Percentiles rank a stretch among this genome's conserved stretches.
phyloP scores from a whole-genome alignment of 208 protist genomes.

The Crithidia fasciculata region DNA sequence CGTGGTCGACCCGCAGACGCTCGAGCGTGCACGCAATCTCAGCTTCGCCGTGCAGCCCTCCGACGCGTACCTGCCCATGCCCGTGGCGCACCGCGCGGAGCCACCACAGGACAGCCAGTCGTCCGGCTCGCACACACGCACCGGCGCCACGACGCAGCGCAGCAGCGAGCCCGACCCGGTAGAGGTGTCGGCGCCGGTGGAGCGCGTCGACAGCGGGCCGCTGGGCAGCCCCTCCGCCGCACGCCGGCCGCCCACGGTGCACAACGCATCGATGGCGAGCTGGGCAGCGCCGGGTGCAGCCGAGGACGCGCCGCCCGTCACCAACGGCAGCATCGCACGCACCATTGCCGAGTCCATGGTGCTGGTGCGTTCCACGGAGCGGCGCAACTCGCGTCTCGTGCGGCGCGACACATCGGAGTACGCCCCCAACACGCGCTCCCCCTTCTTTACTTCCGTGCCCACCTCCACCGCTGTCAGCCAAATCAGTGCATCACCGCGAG shows the following conservation, averaged over 20 bases:
- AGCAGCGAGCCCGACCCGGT: not conserved
- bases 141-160: too few relatives aligned
- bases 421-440: not conserved
- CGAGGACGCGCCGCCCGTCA: not conserved
- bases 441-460: not conserved
- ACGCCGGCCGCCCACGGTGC: not conserved
- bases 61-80: not conserved
- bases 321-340: constrained; percentile 22
- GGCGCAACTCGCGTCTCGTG: constrained; percentile 15
- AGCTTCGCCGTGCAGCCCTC: constrained; percentile 5
- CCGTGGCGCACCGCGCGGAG: not conserved
- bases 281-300: not conserved
- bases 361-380: constrained; percentile 20
- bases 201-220: not conserved
- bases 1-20: constrained; percentile 12
- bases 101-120: not conserved
- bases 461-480: not conserved
- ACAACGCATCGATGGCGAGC: not conserved
- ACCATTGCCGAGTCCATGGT: constrained; percentile 24
- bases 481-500: not conserved
- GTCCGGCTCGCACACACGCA: not conserved
- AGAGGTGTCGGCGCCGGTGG: not conserved
- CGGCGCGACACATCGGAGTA: not conserved
- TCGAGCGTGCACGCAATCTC: constrained; percentile 14
- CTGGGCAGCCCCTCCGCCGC: not conserved